Conservation (phyloP, 1,284 basidiomycete genomes). For the Gymnopus androsaceus region DNA sequence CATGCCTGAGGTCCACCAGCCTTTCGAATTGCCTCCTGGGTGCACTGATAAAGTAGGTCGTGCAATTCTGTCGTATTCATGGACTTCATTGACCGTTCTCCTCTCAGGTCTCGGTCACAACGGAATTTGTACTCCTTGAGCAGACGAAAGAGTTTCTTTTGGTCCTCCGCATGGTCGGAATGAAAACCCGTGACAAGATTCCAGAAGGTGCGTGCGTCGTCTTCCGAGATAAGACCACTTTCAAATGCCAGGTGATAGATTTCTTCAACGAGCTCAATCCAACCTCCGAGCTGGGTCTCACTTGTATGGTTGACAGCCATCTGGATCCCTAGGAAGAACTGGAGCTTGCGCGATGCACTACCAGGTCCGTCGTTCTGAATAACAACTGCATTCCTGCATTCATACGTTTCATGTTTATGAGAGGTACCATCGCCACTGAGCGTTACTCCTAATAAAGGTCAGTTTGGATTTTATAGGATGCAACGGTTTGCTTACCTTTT, state of each 20-base stretch:
- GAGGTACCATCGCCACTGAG: too few relatives aligned
- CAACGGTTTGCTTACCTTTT: too few relatives aligned
- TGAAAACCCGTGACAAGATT: constrained; percentile 21
- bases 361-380: not conserved
- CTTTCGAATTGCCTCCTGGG: not conserved
- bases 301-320: constrained; percentile 26
- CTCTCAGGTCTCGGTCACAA: constrained; percentile 13
- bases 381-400: constrained; percentile 15
- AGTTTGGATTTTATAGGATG: too few relatives aligned
- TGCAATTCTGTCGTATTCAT: constrained; percentile 2
- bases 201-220: constrained; percentile 18
- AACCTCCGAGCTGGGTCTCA: constrained; percentile 26
- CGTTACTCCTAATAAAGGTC: too few relatives aligned
- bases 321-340: constrained; percentile 21
- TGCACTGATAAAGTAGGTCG: not conserved
- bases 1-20: not conserved
- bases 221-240: constrained; percentile 11
- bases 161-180: constrained; percentile 22
- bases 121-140: constrained; percentile 15
- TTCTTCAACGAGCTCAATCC: constrained; percentile 21
- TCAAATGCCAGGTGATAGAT: constrained; percentile 19
- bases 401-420: constrained; percentile 23
- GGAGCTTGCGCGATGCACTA: not conserved
- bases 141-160: constrained; percentile 18
- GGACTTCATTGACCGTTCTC: constrained; percentile 2